phyloP scores from a whole-genome alignment of 345 rosid species.

The Hibiscus mutabilis region DNA sequence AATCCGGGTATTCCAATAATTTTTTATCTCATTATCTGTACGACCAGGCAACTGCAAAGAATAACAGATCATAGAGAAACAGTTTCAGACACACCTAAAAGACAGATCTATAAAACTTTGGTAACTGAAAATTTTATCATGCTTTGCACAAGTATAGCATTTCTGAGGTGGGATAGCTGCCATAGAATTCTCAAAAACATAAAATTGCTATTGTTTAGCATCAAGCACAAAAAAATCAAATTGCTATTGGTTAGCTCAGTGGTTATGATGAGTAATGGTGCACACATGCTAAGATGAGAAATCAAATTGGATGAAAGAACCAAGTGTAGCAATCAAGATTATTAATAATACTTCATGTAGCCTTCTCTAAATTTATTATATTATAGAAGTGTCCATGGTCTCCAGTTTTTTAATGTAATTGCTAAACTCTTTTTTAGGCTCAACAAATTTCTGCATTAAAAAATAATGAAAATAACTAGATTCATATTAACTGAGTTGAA shows the following conservation, averaged over 20 bases:
- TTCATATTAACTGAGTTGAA: background rate
- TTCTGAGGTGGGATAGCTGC: background rate
- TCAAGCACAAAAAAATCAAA: background rate
- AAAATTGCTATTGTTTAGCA: background rate
- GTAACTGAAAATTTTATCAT: too few relatives aligned
- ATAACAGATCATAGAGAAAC: conserved; percentile 2
- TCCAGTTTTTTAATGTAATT: too few relatives aligned
- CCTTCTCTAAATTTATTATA: too few relatives aligned
- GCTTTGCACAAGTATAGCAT: background rate
- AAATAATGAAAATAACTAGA: background rate
- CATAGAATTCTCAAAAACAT: background rate
- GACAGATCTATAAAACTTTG: background rate
- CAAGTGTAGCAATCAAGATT: too few relatives aligned
- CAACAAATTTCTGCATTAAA: too few relatives aligned
- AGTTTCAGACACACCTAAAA: background rate
- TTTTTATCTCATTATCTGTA: conserved; percentile 96
- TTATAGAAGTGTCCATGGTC: too few relatives aligned
- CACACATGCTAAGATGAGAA: background rate
- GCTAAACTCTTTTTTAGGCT: too few relatives aligned
- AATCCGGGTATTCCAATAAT: conserved; percentile 96
- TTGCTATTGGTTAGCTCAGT: background rate
- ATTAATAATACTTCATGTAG: too few relatives aligned
- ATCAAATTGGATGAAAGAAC: too few relatives aligned
- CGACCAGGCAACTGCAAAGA: conserved; percentile 84
- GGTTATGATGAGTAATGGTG: background rate